Evolutionary conservation across 163 green algal genomes (phyloP), one percentile per base, ranked within the genome.

Genomic region (Smithsoniella earleae): DNA sequence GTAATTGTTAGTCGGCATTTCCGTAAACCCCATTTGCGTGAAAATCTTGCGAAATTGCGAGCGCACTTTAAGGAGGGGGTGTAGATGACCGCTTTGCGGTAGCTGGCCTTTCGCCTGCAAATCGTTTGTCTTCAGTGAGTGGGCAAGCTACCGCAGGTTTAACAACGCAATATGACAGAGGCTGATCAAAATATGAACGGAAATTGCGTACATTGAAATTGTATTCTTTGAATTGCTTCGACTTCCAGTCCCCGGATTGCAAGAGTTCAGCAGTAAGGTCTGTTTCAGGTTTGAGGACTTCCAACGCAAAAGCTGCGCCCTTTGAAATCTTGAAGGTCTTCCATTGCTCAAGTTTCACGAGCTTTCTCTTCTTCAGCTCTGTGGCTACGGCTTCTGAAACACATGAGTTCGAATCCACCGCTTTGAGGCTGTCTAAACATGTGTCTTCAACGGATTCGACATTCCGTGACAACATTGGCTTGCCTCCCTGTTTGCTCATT

Each of bases 31-130:
- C 91, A 99, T 97, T 77, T 90, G 77, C 1, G 92, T 89, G 86
- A 99, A 99, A 77, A 98, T 98, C 80, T 97, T 96, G 77, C 94
- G 88, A 86, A 98, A 98, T 81, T 96, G 86, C 2, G 85, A 90
- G 40, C 94, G 87, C 33, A 98, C 92, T 88, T 99, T 99, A 36
- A 98, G 84, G 69, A 99, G 88, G 2, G 94, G 94, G 83, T 98
- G 94, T 69, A 98, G 79, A 82, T 94, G 80, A 3, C 94, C 94
- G 2, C 89, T 84, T 0, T 75, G 27, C 0, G 85, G 77, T 2
- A 78, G 78, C 36, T 82, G 75, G 0, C 91, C 93, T 16, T 97
- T 73, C 1, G 93, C 91, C 58, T 69, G 58, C 58, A 69, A 30
- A n/a, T n/a, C n/a, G n/a, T n/a, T n/a, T n/a, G n/a, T n/a, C n/a